A percentile compares a stretch with the other conserved stretches of the same genome.
Conservation (phyloP, 306 rosid genomes). For the Dalbergia cochinchinensis region DNA sequence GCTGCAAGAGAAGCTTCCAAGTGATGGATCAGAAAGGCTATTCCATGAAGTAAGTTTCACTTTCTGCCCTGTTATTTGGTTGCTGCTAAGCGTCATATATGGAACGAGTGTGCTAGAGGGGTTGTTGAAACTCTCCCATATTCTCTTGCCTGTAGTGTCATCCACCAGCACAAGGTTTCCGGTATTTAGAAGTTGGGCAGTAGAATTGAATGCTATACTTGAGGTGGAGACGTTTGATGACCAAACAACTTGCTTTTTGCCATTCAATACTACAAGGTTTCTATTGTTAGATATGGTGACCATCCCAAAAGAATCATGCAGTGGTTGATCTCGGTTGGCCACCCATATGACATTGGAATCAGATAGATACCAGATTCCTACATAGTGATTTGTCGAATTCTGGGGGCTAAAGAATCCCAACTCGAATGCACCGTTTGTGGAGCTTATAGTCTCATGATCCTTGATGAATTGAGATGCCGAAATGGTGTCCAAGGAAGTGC, state of each 20-base stretch:
- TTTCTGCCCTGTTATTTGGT: conserved; percentile 18
- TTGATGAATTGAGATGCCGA: background rate
- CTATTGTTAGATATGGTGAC: conserved; percentile 37
- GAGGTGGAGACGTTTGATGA: conserved; percentile 51
- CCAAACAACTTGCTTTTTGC: conserved; percentile 38
- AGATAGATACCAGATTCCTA: conserved; percentile 54
- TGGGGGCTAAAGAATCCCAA: conserved; percentile 61
- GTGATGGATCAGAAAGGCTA: conserved; percentile 44
- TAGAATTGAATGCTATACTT: conserved; percentile 3
- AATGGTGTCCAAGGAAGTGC: background rate
- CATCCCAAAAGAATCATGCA: conserved; percentile 41
- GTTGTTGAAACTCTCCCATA: conserved; percentile 58
- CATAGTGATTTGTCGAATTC: conserved; percentile 40
- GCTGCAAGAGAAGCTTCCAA: conserved; percentile 32
- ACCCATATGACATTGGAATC: conserved; percentile 48
- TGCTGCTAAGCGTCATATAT: conserved; percentile 24
- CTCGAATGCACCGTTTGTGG: background rate
- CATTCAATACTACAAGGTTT: conserved; percentile 45
- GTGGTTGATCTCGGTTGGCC: conserved; percentile 50
- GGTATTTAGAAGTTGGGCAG: conserved; percentile 29
- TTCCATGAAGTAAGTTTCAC: conserved; percentile 38
- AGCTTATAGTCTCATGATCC: conserved; percentile 30
- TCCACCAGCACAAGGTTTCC: conserved; percentile 58
- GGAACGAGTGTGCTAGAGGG: conserved; percentile 38
- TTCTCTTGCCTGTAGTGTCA: background rate